phyloP scores from a whole-genome alignment of 208 protist genomes.

The Novymonas esmeraldas region DNA sequence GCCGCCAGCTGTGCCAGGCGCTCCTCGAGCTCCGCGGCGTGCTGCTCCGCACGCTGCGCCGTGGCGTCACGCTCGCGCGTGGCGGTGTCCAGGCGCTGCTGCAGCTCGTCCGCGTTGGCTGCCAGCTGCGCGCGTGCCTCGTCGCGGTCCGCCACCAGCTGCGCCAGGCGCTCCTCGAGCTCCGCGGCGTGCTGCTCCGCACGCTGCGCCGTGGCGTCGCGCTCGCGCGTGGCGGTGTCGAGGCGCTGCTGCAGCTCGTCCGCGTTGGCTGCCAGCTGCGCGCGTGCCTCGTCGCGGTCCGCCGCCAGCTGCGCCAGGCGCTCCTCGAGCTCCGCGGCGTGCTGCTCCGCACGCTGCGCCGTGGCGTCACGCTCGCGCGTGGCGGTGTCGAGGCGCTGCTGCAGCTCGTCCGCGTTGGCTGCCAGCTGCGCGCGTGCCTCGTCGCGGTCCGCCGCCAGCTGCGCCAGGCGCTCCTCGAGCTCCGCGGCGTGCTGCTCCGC shows the following conservation, averaged over 20 bases:
- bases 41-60: neutral
- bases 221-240: neutral
- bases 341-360: conserved; percentile 8
- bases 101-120: conserved; percentile 27
- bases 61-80: neutral
- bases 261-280: neutral
- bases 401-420: neutral
- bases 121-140: conserved; percentile 14
- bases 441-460: conserved; percentile 1
- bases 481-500: neutral
- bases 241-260: neutral
- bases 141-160: conserved; percentile 23
- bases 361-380: conserved; percentile 9
- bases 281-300: conserved; percentile 28
- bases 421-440: conserved; percentile 1
- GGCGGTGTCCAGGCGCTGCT: conserved; percentile 17
- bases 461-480: neutral
- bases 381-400: conserved; percentile 2
- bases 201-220: no score
- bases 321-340: conserved; percentile 19
- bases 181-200: conserved; percentile 3
- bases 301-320: conserved; percentile 15
- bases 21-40: neutral
- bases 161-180: conserved; percentile 18
- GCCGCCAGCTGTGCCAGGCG: conserved; percentile 1